These are phyloP conservation scores for Amanita jacksonii DNA, from an alignment of 768 basidiomycete species.

Conservation along the genomic window DNA sequence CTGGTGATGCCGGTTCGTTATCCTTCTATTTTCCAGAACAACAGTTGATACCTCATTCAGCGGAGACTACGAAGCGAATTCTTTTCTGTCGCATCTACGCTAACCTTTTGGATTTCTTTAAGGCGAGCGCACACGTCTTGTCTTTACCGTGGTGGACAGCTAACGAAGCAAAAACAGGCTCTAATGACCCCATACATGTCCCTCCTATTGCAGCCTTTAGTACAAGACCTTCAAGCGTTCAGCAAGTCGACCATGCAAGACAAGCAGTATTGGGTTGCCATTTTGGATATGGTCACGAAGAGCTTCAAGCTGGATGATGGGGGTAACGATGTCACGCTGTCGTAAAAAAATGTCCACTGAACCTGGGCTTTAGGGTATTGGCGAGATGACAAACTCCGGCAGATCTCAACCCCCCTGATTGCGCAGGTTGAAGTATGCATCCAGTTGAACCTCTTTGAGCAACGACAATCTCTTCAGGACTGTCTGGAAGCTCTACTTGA, in stretches of 20 bases:
- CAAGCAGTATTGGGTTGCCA: conserved; percentile 49
- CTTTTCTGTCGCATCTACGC: conserved; percentile 71
- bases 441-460: not conserved
- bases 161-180: conserved; percentile 29
- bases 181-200: conserved; percentile 91
- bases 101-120: conserved; percentile 78
- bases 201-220: conserved; percentile 58
- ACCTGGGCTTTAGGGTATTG: conserved; percentile 63
- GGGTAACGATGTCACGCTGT: conserved; percentile 35
- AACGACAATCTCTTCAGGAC: conserved; percentile 28
- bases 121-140: conserved; percentile 35
- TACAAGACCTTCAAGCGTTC: conserved; percentile 50
- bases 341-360: not conserved
- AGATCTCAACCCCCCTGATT: conserved; percentile 48
- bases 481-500: conserved; percentile 50
- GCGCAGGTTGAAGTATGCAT: conserved; percentile 54
- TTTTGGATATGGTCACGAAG: conserved; percentile 54
- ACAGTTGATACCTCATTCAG: not conserved
- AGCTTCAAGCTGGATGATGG: conserved; percentile 74
- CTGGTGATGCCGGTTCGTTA: conserved; percentile 36
- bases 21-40: not conserved
- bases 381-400: conserved; percentile 72
- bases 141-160: not conserved
- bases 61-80: conserved; percentile 32
- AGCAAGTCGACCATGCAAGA: conserved; percentile 22